Evolutionary conservation across 345 rosid species (phyloP), one percentile per base, ranked within the genome.

Genomic region (Brassica incana): DNA sequence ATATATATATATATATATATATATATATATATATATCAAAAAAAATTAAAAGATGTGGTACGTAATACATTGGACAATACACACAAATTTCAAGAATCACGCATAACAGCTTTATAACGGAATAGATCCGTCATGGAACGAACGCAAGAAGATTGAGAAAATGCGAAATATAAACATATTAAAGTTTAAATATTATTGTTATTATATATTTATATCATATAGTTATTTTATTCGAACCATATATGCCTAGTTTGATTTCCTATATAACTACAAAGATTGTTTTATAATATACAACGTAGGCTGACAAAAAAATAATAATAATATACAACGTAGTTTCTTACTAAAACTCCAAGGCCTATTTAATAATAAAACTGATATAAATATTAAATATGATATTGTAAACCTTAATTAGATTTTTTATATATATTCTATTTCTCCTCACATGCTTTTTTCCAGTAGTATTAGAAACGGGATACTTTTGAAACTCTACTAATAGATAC

Each of bases 101-200:
- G 75, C 75, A 69, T 80, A 64, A 80, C 83, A 63, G 67, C 83
- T 74, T 80, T 75, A 69, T 74, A 80, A 80, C 83, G 79, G 83
- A 80, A 80, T 80, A 27, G 59, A 80, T 80, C 35, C 79, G 72
- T 74, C 79, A 75, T 63, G 56, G 67, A 48, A 52, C 75, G 58
- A 68, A 52, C 52, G 25, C 58, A 69, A 61, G 6, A 60, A 3
- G 12, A 43, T 48, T 48, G 16, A 23, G 64, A 23, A 67, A 5
- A 48, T 32, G 23, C 18, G 7, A 54, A 3, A 27, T 67, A 6
- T 52, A 50, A 50, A 50, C 16, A 50, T 54, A 54, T 52, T 36
- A 58, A 78, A 54, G 10, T 8, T 73, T 18, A 54, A 2, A 20
- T 67, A 4, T 56, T 65, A 33, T 56, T 16, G 9, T 56, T 16